Evolutionary conservation across 345 rosid genomes (phyloP).

Genomic region (Noccaea bulbosa): DNA sequence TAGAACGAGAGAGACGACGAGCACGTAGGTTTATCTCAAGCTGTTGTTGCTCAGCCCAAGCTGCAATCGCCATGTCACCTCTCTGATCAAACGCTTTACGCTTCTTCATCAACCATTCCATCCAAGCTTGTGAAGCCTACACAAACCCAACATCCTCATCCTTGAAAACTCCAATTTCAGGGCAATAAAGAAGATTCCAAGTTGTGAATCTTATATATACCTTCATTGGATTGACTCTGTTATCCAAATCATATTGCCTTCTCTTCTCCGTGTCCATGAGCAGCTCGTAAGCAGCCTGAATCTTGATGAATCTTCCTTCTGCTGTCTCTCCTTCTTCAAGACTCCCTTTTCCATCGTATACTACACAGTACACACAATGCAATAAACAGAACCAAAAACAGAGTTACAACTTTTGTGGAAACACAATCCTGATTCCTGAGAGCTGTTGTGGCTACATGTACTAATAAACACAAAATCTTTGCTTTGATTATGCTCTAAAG

Average conservation of each 20-base stretch:
- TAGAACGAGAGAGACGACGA: slow-evolving; percentile 86
- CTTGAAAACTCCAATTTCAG: not conserved
- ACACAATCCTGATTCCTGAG: too few relatives aligned
- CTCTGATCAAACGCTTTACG: slow-evolving; percentile 94
- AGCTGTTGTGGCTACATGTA: not conserved
- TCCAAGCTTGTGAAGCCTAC: slow-evolving; percentile 98
- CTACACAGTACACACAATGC: slow-evolving; percentile 59
- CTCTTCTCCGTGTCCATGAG: slow-evolving; percentile 77
- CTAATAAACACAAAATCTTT: not conserved
- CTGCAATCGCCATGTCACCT: slow-evolving; percentile 90
- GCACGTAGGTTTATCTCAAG: slow-evolving; percentile 78
- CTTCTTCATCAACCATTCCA: slow-evolving; percentile 92
- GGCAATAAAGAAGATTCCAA: too few relatives aligned
- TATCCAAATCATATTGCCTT: slow-evolving; percentile 78
- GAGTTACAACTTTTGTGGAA: not conserved
- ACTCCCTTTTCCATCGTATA: slow-evolving; percentile 86
- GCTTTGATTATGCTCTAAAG: not conserved
- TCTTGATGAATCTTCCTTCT: slow-evolving; percentile 93
- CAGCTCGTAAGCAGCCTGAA: slow-evolving; percentile 97
- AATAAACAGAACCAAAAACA: slow-evolving; percentile 21
- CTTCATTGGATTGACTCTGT: slow-evolving; percentile 91
- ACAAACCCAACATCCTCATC: slow-evolving; percentile 15
- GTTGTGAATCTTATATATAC: slow-evolving; percentile 37
- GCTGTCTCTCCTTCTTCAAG: slow-evolving; percentile 97
- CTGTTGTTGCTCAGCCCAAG: slow-evolving; percentile 99